These are phyloP conservation scores for barley (Hordeum vulgare) DNA, from an alignment of 176 grass and related monocot species.

Conservation along the genomic window DNA sequence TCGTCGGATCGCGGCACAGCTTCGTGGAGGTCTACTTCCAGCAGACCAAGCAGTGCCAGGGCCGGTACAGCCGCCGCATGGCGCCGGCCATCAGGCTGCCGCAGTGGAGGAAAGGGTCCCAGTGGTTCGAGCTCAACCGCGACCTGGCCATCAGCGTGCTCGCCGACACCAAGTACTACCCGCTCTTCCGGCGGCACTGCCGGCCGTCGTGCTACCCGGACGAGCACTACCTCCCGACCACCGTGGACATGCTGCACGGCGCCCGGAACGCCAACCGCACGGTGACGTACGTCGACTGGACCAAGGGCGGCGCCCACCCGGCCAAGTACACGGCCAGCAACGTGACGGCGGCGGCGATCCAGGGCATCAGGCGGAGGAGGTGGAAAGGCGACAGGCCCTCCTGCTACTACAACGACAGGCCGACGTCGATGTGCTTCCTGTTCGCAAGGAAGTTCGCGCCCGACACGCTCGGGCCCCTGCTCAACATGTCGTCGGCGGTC, in stretches of 20 bases:
- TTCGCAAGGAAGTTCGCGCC: slow-evolving; percentile 83
- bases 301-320: slow-evolving; percentile 48
- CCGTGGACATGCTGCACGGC: slow-evolving; percentile 48
- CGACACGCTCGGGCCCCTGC: slow-evolving; percentile 42
- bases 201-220: slow-evolving; percentile 80
- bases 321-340: slow-evolving; percentile 39
- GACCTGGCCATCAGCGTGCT: slow-evolving; percentile 43
- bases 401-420: slow-evolving; percentile 51
- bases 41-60: slow-evolving; percentile 34
- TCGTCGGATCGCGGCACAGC: slow-evolving; percentile 64
- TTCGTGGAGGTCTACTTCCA: slow-evolving; percentile 70
- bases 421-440: slow-evolving; percentile 54
- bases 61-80: slow-evolving; percentile 72
- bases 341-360: slow-evolving; percentile 41
- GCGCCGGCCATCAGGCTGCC: slow-evolving; percentile 47
- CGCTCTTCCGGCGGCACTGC: slow-evolving; percentile 53
- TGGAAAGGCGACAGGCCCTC: background rate
- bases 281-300: slow-evolving; percentile 76
- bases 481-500: slow-evolving; percentile 57
- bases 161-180: slow-evolving; percentile 46
- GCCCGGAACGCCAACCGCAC: slow-evolving; percentile 61
- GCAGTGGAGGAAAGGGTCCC: slow-evolving; percentile 78
- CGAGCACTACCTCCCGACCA: slow-evolving; percentile 83
- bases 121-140: slow-evolving; percentile 70
- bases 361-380: slow-evolving; percentile 42